phyloP scores from a whole-genome alignment of 352 stramenopile genomes.

The Globisporangium apiculatum region DNA sequence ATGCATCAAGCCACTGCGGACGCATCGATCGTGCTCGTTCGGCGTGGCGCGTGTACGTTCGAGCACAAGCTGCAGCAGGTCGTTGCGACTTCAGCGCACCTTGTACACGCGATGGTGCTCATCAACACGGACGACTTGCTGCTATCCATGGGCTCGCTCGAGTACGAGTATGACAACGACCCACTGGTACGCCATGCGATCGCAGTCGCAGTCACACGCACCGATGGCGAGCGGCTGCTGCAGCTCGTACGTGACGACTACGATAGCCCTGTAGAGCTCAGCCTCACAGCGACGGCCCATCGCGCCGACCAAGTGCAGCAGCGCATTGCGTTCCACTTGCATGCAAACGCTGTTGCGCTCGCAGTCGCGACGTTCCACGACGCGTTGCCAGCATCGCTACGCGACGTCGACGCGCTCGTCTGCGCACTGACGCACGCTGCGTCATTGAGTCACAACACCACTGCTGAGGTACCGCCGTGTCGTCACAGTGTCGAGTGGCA shows the following conservation, averaged over 20 bases:
- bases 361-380: conserved; percentile 28
- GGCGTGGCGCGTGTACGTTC: conserved; percentile 33
- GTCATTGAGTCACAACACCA: too few relatives aligned
- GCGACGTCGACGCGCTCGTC: conserved; percentile 14
- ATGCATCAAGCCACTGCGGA: not conserved
- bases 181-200: not conserved
- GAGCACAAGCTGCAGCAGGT: conserved; percentile 19
- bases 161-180: conserved; percentile 12
- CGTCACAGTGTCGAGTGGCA: too few relatives aligned
- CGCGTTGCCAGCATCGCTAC: not conserved
- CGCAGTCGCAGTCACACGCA: conserved; percentile 18
- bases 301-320: conserved; percentile 14
- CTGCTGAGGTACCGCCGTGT: too few relatives aligned
- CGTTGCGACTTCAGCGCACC: not conserved
- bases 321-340: conserved; percentile 29
- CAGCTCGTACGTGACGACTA: not conserved
- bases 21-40: conserved; percentile 19
- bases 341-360: conserved; percentile 21
- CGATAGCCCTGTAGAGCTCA: not conserved
- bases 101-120: conserved; percentile 21
- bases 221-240: conserved; percentile 23
- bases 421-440: not conserved
- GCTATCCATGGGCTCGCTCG: conserved; percentile 18
- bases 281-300: not conserved
- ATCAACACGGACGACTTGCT: conserved; percentile 30